Base-by-base conservation (phyloP, 805 yeast genomes). In the Saccharomycopsis fibuligera region DNA sequence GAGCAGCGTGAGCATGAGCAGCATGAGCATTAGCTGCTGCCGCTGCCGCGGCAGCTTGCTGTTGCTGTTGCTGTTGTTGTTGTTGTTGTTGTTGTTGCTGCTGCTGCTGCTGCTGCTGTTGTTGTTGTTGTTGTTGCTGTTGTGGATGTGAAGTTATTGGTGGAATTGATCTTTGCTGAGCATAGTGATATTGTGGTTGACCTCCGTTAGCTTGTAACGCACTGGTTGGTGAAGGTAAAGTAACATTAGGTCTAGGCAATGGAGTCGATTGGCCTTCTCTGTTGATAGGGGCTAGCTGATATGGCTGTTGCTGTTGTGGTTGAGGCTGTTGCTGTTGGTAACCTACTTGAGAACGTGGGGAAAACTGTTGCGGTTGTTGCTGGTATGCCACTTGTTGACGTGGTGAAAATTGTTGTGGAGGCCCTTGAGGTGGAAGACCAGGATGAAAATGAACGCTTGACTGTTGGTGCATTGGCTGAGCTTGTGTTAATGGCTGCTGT, bases 381-480 rank as follows among this genome's bases (percentile, higher is more conserved):
- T 31, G 49, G 19, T 27, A 38, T 8, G 16, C 38, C 6, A 35
- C 24, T 16, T 37, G 35, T n/a, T 45, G 48, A 27, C 38, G 42
- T 36, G 47, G 47, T 12, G 41, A 25, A 19, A 24, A 36, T 37
- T 38, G 43, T 35, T 42, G 46, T 44, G 57, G 48, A 16, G 57
- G 44, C 51, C 57, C 44, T 47, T 56, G 9, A 52, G 51, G 33
- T 47, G 59, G 45, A 53, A 57, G 47, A 61, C 37, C 44, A 50
- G 16, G 41, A 22, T 40, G 56, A 37, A 51, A 56, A 39, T 50
- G 57, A 4, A 54, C 47, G 16, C 48, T 56, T 40, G 56, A 57
- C 21, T 55, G 62, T 24, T 55, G 59, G 33, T 44, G 56, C 31
- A 58, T 61, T 41, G 60, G 62, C 19, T 46, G 55, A n/a, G 50